A percentile compares a stretch with the other conserved stretches of the same genome.
Conservation (phyloP, 208 protist genomes). For the Herpetomonas tarakana region DNA sequence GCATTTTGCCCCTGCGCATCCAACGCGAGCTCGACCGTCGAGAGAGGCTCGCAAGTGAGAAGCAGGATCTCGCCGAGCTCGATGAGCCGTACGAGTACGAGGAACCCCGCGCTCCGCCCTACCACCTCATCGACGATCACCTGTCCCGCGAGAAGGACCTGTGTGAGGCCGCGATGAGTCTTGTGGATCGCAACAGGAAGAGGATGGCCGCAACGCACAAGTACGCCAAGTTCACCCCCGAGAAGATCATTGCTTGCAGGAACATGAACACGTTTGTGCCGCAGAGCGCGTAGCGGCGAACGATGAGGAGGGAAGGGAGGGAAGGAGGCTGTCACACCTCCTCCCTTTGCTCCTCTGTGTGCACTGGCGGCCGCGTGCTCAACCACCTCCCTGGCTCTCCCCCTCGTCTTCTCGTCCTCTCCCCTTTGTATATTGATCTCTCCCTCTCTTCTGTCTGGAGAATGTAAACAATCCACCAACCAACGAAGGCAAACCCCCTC, state of each 20-base stretch:
- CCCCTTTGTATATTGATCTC: slow-evolving; percentile 1
- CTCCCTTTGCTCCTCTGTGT: background rate
- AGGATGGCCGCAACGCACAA: slow-evolving; percentile 20
- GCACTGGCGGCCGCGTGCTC: no score
- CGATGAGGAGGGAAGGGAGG: background rate
- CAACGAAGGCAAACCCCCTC: background rate
- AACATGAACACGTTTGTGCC: slow-evolving; percentile 6
- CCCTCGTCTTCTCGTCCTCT: slow-evolving; percentile 3
- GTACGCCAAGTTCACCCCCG: slow-evolving; percentile 28
- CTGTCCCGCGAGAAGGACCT: slow-evolving; percentile 43
- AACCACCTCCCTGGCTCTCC: background rate
- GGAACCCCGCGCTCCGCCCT: slow-evolving; percentile 37
- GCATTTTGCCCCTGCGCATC: slow-evolving; percentile 18
- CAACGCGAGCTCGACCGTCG: slow-evolving; percentile 8
- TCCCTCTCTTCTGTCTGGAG: slow-evolving; percentile 1
- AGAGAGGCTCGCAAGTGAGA: background rate
- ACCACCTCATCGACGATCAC: slow-evolving; percentile 52
- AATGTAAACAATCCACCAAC: background rate
- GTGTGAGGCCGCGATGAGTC: slow-evolving; percentile 32
- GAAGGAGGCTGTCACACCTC: background rate
- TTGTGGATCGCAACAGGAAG: slow-evolving; percentile 34
- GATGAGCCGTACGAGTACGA: slow-evolving; percentile 1
- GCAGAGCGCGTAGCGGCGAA: no score
- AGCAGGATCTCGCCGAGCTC: background rate
- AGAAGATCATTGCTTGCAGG: slow-evolving; percentile 13